These are phyloP conservation scores for Limtongozyma cylindracea DNA, from an alignment of 805 yeast genomes.

Conservation along the genomic window DNA sequence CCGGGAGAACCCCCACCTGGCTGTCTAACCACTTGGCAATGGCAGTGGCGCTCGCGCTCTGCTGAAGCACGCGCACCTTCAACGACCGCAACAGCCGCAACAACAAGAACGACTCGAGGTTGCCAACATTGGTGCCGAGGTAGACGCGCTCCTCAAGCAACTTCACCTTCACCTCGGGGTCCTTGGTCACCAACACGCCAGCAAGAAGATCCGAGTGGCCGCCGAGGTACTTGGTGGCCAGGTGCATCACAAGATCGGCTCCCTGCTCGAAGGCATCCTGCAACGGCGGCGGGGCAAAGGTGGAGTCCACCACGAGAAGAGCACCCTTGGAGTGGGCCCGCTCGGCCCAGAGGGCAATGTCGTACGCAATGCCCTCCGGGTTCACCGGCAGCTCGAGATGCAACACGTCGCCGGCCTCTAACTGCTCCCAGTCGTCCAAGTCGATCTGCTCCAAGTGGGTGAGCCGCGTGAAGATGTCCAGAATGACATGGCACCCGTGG, in stretches of 20 bases:
- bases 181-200: conserved; percentile 53
- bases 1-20: conserved; percentile 20
- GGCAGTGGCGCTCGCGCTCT: conserved; percentile 32
- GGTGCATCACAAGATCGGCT: conserved; percentile 77
- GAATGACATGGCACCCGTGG: conserved; percentile 63
- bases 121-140: conserved; percentile 61
- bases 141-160: conserved; percentile 38
- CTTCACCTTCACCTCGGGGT: conserved; percentile 13
- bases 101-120: conserved; percentile 50
- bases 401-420: conserved; percentile 46
- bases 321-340: conserved; percentile 67
- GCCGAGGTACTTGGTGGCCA: conserved; percentile 83
- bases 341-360: conserved; percentile 34
- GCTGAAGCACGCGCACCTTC: conserved; percentile 44
- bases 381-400: conserved; percentile 80
- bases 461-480: conserved; percentile 33
- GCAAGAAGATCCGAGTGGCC: conserved; percentile 89
- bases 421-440: conserved; percentile 13
- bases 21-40: conserved; percentile 33
- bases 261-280: conserved; percentile 63
- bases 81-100: conserved; percentile 64
- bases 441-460: conserved; percentile 22
- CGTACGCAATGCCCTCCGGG: conserved; percentile 48
- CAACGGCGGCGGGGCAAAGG: conserved; percentile 86
- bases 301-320: conserved; percentile 46